Evolutionary conservation across 305 asterid species (phyloP).

Genomic region (Fraxinus sp.): DNA sequence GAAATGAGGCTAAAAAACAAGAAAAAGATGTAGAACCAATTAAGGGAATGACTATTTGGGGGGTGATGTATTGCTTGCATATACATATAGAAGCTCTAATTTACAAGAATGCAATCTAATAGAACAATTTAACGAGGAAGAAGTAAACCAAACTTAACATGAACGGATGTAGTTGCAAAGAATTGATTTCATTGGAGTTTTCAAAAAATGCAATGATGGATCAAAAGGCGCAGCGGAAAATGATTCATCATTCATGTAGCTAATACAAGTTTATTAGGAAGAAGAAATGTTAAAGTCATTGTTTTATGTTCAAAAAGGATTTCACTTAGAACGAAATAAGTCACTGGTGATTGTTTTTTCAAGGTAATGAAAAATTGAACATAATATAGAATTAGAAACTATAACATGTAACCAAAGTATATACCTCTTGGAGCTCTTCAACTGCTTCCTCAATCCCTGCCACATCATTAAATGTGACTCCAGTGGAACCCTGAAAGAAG

Average conservation of each 20-base stretch:
- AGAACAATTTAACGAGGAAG: not conserved
- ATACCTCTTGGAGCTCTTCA: slow-evolving; percentile 98
- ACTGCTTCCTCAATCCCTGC: slow-evolving; percentile 98
- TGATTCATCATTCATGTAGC: not conserved
- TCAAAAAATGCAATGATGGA: not conserved
- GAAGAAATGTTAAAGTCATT: not conserved
- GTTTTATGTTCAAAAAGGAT: not conserved
- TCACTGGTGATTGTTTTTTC: not conserved
- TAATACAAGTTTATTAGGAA: not conserved
- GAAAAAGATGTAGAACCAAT: not conserved
- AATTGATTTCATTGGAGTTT: not conserved
- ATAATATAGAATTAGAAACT: not conserved
- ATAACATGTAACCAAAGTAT: not conserved
- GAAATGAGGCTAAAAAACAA: not conserved
- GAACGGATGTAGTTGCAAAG: not conserved
- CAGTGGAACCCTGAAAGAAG: slow-evolving; percentile 81
- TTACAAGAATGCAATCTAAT: not conserved
- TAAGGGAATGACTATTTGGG: not conserved
- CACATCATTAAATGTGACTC: slow-evolving; percentile 84
- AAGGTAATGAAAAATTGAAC: slow-evolving; percentile 7
- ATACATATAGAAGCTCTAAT: not conserved
- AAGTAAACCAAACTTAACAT: not conserved
- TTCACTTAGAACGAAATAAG: not conserved
- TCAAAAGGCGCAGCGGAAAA: not conserved
- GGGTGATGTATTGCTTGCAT: not conserved